Evolutionary conservation across 306 rosid species (phyloP).

Genomic region (Rosa multiflora): DNA sequence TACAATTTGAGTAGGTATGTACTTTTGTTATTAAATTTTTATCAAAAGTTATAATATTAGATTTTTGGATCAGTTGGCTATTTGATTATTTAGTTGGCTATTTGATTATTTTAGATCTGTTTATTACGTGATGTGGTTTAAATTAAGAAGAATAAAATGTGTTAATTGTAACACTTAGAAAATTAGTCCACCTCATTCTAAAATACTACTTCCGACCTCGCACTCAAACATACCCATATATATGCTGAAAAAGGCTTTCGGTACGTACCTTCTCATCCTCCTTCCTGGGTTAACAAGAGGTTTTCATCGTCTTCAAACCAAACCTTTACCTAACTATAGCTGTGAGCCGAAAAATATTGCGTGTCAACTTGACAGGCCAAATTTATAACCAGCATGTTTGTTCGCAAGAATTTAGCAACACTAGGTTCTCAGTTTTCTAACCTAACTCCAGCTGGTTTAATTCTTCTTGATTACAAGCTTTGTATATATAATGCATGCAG

Average conservation of each 20-base stretch:
- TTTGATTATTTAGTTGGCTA: no score
- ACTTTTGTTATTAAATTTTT: no score
- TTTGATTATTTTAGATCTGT: no score
- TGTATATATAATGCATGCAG: not conserved
- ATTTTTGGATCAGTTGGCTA: no score
- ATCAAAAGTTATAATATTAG: no score
- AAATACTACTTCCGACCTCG: no score
- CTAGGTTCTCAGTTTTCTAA: not conserved
- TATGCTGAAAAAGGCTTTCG: not conserved
- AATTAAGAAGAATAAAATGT: no score
- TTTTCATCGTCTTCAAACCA: slow-evolving; percentile 21
- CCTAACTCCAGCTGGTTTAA: not conserved
- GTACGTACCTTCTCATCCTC: not conserved
- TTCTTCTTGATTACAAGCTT: not conserved
- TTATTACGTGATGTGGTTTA: no score
- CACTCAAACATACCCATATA: no score
- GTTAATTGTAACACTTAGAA: no score
- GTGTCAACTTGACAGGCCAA: not conserved
- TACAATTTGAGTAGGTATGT: no score
- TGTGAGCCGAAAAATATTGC: not conserved
- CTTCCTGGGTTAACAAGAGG: not conserved
- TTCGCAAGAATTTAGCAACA: not conserved
- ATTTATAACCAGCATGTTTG: not conserved
- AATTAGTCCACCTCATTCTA: no score
- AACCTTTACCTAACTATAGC: slow-evolving; percentile 17